Percentiles rank a stretch among this genome's conserved stretches.
These are phyloP conservation scores for Botryotinia narcissicola DNA, from an alignment of 2,329 filamentous ascomycete genomes.

Conservation along the genomic window DNA sequence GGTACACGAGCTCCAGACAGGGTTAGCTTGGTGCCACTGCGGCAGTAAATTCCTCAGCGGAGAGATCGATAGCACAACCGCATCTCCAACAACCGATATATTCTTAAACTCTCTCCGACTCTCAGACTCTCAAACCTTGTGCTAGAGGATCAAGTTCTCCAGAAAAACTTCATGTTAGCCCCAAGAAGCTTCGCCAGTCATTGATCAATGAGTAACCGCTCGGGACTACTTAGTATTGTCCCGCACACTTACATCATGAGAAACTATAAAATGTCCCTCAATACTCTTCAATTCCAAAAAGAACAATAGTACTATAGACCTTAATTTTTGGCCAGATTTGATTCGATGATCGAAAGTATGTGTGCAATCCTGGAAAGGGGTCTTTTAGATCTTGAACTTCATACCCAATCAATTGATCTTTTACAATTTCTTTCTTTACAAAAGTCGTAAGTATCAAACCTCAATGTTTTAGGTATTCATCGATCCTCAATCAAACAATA, in stretches of 20 bases:
- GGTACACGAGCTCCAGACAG: background rate
- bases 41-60: background rate
- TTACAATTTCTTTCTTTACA: background rate
- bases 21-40: background rate
- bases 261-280: background rate
- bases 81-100: background rate
- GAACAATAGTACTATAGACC: background rate
- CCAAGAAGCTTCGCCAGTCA: background rate
- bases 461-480: background rate
- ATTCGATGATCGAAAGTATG: background rate
- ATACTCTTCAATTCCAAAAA: background rate
- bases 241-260: background rate
- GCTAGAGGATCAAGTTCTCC: background rate
- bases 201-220: background rate
- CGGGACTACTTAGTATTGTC: background rate
- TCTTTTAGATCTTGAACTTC: background rate
- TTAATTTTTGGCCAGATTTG: background rate
- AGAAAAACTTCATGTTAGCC: background rate
- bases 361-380: background rate
- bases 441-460: too few relatives aligned
- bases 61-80: background rate
- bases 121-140: background rate
- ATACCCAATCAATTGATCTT: background rate
- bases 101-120: background rate
- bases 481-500: background rate